Evolutionary conservation across 1,139 yeast species (phyloP), one percentile per base, ranked within the genome.

Genomic region (Arxiozyma slooffiae): DNA sequence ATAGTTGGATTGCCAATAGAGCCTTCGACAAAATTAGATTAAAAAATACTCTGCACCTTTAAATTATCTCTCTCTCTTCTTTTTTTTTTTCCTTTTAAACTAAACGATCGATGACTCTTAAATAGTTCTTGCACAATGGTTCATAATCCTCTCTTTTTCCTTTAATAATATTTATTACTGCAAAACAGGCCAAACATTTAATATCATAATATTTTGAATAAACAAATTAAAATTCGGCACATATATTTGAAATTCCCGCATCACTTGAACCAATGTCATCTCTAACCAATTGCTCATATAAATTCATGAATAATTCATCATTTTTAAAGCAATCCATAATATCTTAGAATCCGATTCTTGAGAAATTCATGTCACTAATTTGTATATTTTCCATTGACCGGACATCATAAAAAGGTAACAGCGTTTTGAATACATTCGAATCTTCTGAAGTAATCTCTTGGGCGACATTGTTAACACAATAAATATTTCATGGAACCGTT

Each of bases 51-150:
- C 51, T n/a, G 55, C 55, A 46, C 57, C 48, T 23, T 41, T 48
- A 38, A 21, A 56, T 49, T 81, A 87, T 38, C 77, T 78, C 42
- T 78, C 72, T 48, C 82, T 70, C 45, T n/a, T n/a, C n/a, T n/a
- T n/a, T n/a, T n/a, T n/a, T n/a, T n/a, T n/a, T n/a, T n/a, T n/a
- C n/a, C n/a, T n/a, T n/a, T n/a, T n/a, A n/a, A 83, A 67, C 47
- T 82, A 82, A 20, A 79, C 78, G 53, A 80, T 78, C 55, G 82
- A 76, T 59, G 81, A 85, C 57, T 81, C 81, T 58, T 82, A 84
- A 88, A 85, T 81, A 47, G 83, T 82, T 60, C 92, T 73, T 0
- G 90, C 82, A 16, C 87, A 84, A 60, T 82, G 83, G 59, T 82
- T 84, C 48, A 83, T 66, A 30, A 85, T 76, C 1, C 80, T 77